Evolutionary conservation across 306 rosid species (phyloP), one percentile per base, ranked within the genome.

Genomic region (Lathyrus tuberosus): DNA sequence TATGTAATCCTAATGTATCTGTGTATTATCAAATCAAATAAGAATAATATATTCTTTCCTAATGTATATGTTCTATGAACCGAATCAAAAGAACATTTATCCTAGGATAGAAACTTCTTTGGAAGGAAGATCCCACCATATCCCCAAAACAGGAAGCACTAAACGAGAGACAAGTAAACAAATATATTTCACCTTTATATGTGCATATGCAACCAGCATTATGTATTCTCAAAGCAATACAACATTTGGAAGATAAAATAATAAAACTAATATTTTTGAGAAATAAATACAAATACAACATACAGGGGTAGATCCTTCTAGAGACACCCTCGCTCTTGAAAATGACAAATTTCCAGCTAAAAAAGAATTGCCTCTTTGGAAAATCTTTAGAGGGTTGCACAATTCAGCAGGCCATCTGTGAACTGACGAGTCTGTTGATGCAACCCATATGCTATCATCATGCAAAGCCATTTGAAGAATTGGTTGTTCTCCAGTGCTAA

Each of bases 321-420:
- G 77, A 2, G 99, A 94, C 67, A 91, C 91, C 80, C 97, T 94
- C 60, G 99, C 92, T 76, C 99, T 86, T 33, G 99, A 86, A 86
- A 87, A 94, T 30, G 97, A 91, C 79, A 94, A 85, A 71, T 94
- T 94, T 77, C 99, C 99, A 56, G 99, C 99, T 74, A 94, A 81
- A 72, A 94, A 94, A 17, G 97, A 83, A 61, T 81, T 86, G 43
- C 97, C 99, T 81, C 81, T 84, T 79, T 91, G 83, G 51, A 94
- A 87, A 84, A 81, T 80, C 77, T 91, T 94, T 69, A 88, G 95
- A 65, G 97, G 99, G 64, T 87, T 88, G 56, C 62, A 38, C 59
- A 79, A 97, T 81, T 91, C 99, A 65, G 95, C 92, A 46, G 95
- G 96, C 97, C 97, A 94, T 80, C 85, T 88, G 75, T 74, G 84